Evolutionary conservation across 2,329 filamentous ascomycete species (phyloP).

Genomic region (Daldinia sp.): DNA sequence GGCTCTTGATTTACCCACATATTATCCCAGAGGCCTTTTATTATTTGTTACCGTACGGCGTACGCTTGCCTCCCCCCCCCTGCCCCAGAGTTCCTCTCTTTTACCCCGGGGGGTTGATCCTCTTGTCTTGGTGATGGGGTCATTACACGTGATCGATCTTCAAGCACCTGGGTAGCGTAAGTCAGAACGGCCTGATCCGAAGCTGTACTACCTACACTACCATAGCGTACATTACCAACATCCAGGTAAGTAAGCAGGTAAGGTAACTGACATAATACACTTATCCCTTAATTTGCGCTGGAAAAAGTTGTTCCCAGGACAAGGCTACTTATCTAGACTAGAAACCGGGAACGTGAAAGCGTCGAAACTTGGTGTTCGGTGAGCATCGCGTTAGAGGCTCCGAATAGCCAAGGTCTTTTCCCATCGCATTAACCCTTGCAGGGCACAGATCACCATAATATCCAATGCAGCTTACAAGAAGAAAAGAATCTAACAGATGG

Average conservation of each 20-base stretch:
- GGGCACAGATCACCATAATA: conserved; percentile 21
- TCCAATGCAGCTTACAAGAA: conserved; percentile 8
- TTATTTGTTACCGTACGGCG: conserved; percentile 8
- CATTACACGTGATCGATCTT: conserved; percentile 24
- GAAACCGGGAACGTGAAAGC: background rate
- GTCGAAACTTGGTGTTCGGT: conserved; percentile 18
- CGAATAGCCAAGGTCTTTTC: conserved; percentile 11
- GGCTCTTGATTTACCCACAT: conserved; percentile 12
- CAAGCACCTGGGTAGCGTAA: background rate
- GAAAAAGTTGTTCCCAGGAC: conserved; percentile 2
- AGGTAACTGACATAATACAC: too few relatives aligned
- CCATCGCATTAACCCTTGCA: conserved; percentile 15
- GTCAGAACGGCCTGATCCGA: conserved; percentile 1
- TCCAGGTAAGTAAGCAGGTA: too few relatives aligned
- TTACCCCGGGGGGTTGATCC: conserved; percentile 14
- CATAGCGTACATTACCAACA: too few relatives aligned
- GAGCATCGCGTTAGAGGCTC: conserved; percentile 4
- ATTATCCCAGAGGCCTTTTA: conserved; percentile 2
- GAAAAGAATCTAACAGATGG: conserved; percentile 14
- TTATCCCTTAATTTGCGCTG: background rate
- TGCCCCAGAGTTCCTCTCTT: conserved; percentile 3
- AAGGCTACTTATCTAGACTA: conserved; percentile 9
- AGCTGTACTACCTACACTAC: too few relatives aligned
- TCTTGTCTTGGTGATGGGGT: conserved; percentile 9
- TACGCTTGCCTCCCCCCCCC: background rate